Evolutionary conservation across 495 filamentous ascomycete genomes (phyloP).

Genomic region (Cudoniella acicularis): DNA sequence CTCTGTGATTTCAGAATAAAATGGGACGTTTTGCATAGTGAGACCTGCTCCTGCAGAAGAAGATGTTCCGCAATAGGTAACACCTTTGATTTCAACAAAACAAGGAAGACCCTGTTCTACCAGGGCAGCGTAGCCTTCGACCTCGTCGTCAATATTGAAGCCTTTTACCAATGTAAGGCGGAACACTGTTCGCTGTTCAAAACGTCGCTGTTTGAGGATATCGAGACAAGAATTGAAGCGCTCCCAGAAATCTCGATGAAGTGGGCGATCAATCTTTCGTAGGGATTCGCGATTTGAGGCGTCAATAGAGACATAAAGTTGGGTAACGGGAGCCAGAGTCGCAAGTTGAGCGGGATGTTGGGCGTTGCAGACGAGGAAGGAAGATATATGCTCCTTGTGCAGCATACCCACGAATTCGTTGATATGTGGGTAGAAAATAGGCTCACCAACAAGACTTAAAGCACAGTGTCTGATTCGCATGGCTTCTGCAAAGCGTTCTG

Average conservation of each 20-base stretch:
- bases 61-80: conserved; percentile 92
- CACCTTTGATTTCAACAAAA: conserved; percentile 93
- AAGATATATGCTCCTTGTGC: conserved; percentile 82
- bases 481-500: conserved; percentile 87
- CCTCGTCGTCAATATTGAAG: conserved; percentile 94
- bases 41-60: conserved; percentile 75
- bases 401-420: conserved; percentile 82
- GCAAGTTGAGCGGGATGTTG: conserved; percentile 92
- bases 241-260: conserved; percentile 97
- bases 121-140: conserved; percentile 83
- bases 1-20: conserved; percentile 78
- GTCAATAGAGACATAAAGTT: conserved; percentile 94
- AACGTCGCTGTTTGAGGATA: conserved; percentile 77
- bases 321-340: conserved; percentile 75
- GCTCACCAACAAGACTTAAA: conserved; percentile 85
- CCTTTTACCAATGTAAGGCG: conserved; percentile 92
- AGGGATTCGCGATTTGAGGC: conserved; percentile 87
- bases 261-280: conserved; percentile 80
- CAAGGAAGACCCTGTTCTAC: conserved; percentile 79
- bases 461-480: conserved; percentile 93
- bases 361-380: conserved; percentile 96
- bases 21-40: conserved; percentile 94
- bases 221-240: conserved; percentile 87
- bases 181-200: conserved; percentile 88
- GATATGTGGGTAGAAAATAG: conserved; percentile 97